Evolutionary conservation across 768 basidiomycete genomes (phyloP).

Genomic region (Pulveroboletus sp.): DNA sequence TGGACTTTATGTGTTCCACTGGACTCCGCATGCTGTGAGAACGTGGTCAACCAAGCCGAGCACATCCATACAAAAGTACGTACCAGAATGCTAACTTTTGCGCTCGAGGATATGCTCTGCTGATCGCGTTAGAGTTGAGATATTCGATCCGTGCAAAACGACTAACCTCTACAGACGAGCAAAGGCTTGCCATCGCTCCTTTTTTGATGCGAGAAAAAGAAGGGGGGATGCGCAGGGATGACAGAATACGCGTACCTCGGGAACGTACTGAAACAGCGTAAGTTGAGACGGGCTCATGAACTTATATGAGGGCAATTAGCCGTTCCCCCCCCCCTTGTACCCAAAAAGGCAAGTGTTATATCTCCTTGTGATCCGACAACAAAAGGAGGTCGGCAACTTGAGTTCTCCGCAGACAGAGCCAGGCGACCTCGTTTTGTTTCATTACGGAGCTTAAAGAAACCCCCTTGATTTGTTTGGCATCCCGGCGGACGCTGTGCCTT

Average conservation of each 20-base stretch:
- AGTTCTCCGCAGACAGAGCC: neutral
- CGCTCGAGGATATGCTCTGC: constrained; percentile 24
- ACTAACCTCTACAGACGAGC: constrained; percentile 30
- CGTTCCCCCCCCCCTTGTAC: constrained; percentile 23
- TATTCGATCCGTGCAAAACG: neutral
- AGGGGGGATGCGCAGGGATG: neutral
- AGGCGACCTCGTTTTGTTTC: constrained; percentile 8
- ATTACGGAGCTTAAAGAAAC: constrained; percentile 15
- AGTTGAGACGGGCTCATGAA: neutral
- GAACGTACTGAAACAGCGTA: constrained; percentile 1
- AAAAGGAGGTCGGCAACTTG: constrained; percentile 22
- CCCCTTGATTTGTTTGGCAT: constrained; percentile 1
- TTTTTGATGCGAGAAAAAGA: neutral
- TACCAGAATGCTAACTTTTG: constrained; percentile 17
- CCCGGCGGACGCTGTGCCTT: neutral
- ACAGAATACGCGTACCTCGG: constrained; percentile 1
- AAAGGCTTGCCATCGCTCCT: constrained; percentile 21
- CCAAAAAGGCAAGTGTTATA: constrained; percentile 31
- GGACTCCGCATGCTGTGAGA: constrained; percentile 27
- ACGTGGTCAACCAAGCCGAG: constrained; percentile 1
- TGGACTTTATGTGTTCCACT: constrained; percentile 59
- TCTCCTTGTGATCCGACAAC: constrained; percentile 19
- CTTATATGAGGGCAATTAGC: constrained; percentile 15
- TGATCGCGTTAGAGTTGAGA: constrained; percentile 6
- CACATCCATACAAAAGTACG: neutral